These are phyloP conservation scores for Phytophthora pini DNA, from an alignment of 352 stramenopile genomes.

Conservation along the genomic window DNA sequence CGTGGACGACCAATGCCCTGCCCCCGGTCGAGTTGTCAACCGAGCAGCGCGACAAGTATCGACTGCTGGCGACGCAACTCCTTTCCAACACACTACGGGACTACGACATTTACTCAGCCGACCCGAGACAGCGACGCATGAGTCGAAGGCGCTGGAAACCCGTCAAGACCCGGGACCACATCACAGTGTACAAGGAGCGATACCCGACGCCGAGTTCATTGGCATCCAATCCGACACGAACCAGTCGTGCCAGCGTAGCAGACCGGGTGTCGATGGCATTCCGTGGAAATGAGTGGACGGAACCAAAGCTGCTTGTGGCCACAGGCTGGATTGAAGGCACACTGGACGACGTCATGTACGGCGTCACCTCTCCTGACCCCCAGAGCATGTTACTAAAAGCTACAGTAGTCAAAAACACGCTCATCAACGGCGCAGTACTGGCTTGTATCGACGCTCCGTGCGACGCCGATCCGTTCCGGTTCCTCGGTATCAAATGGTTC, in stretches of 20 bases:
- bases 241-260: conserved; percentile 40
- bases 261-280: conserved; percentile 45
- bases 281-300: conserved; percentile 36
- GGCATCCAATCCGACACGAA: conserved; percentile 20
- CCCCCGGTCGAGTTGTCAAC: conserved; percentile 26
- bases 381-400: conserved; percentile 57
- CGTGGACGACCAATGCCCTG: conserved; percentile 32
- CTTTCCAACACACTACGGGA: conserved; percentile 37
- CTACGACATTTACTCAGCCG: conserved; percentile 43
- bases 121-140: conserved; percentile 37
- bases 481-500: conserved; percentile 45
- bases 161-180: conserved; percentile 36
- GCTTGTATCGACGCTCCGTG: conserved; percentile 37
- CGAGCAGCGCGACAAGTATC: conserved; percentile 34
- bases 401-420: conserved; percentile 35
- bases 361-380: conserved; percentile 53
- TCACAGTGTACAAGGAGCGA: conserved; percentile 47
- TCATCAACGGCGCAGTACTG: conserved; percentile 42
- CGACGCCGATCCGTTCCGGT: conserved; percentile 37
- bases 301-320: conserved; percentile 46
- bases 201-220: conserved; percentile 28
- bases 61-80: conserved; percentile 31
- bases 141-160: conserved; percentile 40
- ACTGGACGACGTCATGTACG: conserved; percentile 75
- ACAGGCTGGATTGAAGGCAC: conserved; percentile 47